phyloP scores from a whole-genome alignment of 495 filamentous ascomycete species.

The Niebla homalea region DNA sequence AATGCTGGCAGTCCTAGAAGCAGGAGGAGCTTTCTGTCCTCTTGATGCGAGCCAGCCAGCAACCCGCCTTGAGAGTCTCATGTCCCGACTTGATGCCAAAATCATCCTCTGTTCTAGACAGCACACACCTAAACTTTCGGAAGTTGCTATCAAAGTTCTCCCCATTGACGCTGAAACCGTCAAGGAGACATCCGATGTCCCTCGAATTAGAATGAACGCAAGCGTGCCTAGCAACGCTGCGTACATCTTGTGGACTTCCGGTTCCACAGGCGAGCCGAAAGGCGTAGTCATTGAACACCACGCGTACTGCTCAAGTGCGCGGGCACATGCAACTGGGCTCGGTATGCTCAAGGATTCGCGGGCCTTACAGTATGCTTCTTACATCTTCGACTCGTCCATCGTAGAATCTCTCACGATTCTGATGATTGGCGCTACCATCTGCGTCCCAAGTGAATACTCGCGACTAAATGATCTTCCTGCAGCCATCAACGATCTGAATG shows the following conservation, averaged over 20 bases:
- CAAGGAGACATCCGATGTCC: constrained; percentile 13
- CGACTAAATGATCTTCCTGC: constrained; percentile 35
- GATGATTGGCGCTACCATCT: constrained; percentile 32
- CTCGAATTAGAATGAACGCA: neutral
- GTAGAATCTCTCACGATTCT: constrained; percentile 30
- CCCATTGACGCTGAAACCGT: constrained; percentile 24
- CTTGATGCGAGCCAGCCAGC: constrained; percentile 44
- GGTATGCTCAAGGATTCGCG: constrained; percentile 18
- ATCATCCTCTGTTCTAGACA: constrained; percentile 42
- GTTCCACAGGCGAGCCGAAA: constrained; percentile 39
- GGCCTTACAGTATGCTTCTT: constrained; percentile 38
- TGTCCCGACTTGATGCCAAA: constrained; percentile 26
- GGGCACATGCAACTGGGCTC: constrained; percentile 31
- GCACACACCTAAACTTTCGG: constrained; percentile 16
- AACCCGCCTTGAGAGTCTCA: constrained; percentile 33
- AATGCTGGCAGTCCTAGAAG: constrained; percentile 44
- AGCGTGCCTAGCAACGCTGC: constrained; percentile 10
- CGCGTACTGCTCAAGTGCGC: constrained; percentile 29
- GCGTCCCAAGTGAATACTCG: constrained; percentile 37
- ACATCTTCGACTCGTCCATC: constrained; percentile 40
- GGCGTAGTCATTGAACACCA: constrained; percentile 33
- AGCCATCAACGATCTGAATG: constrained; percentile 32
- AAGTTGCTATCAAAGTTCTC: constrained; percentile 23
- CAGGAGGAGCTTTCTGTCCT: constrained; percentile 46
- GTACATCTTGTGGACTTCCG: constrained; percentile 34